Evolutionary conservation across 148 eudicot species (phyloP).

Genomic region (Fagopyrum homotropicum): DNA sequence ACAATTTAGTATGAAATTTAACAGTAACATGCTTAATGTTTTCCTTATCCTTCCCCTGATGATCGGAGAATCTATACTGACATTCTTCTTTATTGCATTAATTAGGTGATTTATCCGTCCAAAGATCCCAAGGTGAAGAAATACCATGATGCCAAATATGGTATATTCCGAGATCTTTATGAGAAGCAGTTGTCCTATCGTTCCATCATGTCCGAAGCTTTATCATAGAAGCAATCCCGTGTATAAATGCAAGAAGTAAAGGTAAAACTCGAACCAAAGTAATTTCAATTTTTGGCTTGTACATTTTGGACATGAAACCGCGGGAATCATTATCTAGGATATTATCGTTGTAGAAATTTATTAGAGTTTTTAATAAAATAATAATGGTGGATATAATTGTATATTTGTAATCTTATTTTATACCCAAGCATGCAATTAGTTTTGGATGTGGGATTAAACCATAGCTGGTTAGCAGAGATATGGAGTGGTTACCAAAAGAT

Average conservation of each 20-base stretch:
- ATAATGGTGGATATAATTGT: no score
- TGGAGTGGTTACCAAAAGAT: conserved; percentile 2
- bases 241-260: not conserved
- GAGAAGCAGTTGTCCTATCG: conserved; percentile 72
- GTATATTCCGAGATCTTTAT: conserved; percentile 68
- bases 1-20: no score
- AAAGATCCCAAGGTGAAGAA: conserved; percentile 70
- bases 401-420: not conserved
- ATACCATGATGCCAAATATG: conserved; percentile 88
- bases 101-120: conserved; percentile 75
- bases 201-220: conserved; percentile 57
- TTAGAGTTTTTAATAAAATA: no score
- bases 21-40: not conserved
- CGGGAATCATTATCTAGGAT: no score
- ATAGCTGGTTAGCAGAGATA: not conserved
- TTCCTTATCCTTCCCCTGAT: not conserved
- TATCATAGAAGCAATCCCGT: not conserved
- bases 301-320: not conserved
- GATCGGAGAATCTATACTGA: not conserved
- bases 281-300: not conserved
- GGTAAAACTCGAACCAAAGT: not conserved
- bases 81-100: conserved; percentile 12
- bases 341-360: no score
- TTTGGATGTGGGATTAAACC: not conserved
- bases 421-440: not conserved